A percentile compares a stretch with the other conserved stretches of the same genome.
phyloP scores from a whole-genome alignment of 2,329 filamentous ascomycete genomes.

The Exophiala lecanii-corni region DNA sequence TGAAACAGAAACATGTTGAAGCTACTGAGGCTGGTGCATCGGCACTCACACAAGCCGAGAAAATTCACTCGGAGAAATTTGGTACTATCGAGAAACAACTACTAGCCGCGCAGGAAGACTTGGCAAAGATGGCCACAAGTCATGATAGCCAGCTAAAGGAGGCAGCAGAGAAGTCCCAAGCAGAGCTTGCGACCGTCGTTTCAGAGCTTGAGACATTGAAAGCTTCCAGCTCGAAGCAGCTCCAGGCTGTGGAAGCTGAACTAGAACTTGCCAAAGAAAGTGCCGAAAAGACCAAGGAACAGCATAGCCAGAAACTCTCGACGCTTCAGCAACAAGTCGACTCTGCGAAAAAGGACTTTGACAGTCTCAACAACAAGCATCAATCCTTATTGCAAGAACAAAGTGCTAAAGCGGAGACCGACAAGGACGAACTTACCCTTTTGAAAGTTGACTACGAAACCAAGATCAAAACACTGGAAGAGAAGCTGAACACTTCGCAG shows the following conservation, averaged over 20 bases:
- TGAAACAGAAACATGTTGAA: constrained; percentile 15
- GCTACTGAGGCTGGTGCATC: constrained; percentile 29
- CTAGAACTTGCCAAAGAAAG: constrained; percentile 9
- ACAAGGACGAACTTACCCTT: constrained; percentile 8
- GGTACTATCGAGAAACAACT: constrained; percentile 28
- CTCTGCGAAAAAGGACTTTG: constrained; percentile 8
- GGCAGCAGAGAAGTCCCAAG: constrained; percentile 29
- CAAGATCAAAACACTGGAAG: constrained; percentile 33
- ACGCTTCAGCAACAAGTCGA: constrained; percentile 11
- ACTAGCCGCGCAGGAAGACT: constrained; percentile 32
- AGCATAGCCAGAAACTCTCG: constrained; percentile 8
- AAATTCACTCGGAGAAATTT: constrained; percentile 13
- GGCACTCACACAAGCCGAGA: constrained; percentile 26
- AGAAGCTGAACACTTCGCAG: constrained; percentile 33
- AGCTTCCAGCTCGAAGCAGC: constrained; percentile 8
- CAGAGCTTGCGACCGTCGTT: constrained; percentile 31
- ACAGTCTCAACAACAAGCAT: constrained; percentile 6
- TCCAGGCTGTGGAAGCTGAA: constrained; percentile 14
- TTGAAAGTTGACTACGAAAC: constrained; percentile 29
- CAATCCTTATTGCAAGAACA: constrained; percentile 6
- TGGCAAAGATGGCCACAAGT: constrained; percentile 30
- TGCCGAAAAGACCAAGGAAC: constrained; percentile 1
- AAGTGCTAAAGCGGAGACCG: background rate
- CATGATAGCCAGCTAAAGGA: constrained; percentile 32
- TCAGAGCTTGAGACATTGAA: constrained; percentile 25